Evolutionary conservation across 768 basidiomycete genomes (phyloP).

Genomic region (Russula compacta): DNA sequence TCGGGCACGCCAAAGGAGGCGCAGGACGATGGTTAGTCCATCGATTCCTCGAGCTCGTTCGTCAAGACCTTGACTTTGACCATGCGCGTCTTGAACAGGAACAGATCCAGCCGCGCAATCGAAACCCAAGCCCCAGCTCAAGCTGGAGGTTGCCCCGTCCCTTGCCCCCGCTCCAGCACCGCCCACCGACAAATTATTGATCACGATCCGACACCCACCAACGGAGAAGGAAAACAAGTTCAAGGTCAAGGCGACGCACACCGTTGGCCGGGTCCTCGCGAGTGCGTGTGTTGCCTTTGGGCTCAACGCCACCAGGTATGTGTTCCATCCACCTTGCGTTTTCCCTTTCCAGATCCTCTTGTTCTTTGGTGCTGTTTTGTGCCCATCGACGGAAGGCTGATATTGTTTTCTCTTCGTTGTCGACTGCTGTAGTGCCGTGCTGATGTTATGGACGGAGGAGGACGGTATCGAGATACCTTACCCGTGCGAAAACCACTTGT

Average conservation of each 20-base stretch:
- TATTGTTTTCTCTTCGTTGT: not conserved
- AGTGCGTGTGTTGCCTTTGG: slow-evolving; percentile 13
- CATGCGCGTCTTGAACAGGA: not conserved
- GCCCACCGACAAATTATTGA: slow-evolving; percentile 8
- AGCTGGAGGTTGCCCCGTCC: not conserved
- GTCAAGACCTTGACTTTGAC: not conserved
- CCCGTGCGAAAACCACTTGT: not conserved
- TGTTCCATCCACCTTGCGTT: not conserved
- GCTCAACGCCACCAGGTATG: not conserved
- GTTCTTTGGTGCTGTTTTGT: too few relatives aligned
- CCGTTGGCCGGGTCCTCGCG: slow-evolving; percentile 12
- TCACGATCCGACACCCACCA: slow-evolving; percentile 11
- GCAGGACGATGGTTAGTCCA: not conserved
- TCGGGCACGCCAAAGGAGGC: not conserved
- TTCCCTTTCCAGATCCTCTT: not conserved
- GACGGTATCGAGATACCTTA: slow-evolving; percentile 2
- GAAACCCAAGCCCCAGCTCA: not conserved
- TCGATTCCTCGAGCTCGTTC: not conserved
- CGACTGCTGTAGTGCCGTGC: not conserved
- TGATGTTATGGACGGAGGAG: slow-evolving; percentile 5
- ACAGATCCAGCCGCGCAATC: not conserved
- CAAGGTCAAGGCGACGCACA: slow-evolving; percentile 10
- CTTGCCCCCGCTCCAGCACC: not conserved
- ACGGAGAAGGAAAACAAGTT: slow-evolving; percentile 16
- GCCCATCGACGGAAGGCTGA: too few relatives aligned